Conservation (phyloP, 345 rosid species). For the Angophora floribunda region DNA sequence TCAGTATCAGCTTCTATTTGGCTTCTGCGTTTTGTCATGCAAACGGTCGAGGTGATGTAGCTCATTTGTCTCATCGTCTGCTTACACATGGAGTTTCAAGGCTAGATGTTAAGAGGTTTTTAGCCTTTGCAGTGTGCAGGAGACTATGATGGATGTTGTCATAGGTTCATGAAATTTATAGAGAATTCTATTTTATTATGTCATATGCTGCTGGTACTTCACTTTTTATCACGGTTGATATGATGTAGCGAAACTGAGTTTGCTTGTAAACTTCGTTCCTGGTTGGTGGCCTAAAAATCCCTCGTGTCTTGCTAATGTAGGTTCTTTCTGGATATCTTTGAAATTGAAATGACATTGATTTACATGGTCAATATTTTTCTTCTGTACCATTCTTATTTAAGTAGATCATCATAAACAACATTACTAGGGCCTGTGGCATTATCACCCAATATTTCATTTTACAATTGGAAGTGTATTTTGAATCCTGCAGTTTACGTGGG, state of each 20-base stretch:
- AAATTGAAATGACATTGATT: neutral
- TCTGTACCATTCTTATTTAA: neutral
- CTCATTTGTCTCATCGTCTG: neutral
- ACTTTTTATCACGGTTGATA: neutral
- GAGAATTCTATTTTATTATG: neutral
- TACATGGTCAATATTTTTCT: neutral
- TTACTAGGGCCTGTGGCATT: neutral
- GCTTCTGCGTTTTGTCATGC: neutral
- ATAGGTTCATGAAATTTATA: neutral
- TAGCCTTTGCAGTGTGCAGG: neutral
- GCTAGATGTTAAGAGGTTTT: neutral
- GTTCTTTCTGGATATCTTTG: neutral
- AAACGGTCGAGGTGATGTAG: neutral
- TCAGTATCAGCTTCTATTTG: neutral
- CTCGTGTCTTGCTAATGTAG: neutral
- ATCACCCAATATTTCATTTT: neutral
- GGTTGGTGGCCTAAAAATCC: neutral
- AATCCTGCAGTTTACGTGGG: slow-evolving; percentile 62
- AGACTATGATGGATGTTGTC: neutral
- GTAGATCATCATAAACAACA: neutral
- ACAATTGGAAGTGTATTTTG: neutral
- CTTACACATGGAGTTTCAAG: neutral
- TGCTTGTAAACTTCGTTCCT: neutral
- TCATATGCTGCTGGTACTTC: neutral
- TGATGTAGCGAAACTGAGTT: neutral